Percentiles rank a stretch among this genome's conserved stretches.
Evolutionary conservation across 805 yeast species (phyloP).

Genomic region (Candida glaebosa): DNA sequence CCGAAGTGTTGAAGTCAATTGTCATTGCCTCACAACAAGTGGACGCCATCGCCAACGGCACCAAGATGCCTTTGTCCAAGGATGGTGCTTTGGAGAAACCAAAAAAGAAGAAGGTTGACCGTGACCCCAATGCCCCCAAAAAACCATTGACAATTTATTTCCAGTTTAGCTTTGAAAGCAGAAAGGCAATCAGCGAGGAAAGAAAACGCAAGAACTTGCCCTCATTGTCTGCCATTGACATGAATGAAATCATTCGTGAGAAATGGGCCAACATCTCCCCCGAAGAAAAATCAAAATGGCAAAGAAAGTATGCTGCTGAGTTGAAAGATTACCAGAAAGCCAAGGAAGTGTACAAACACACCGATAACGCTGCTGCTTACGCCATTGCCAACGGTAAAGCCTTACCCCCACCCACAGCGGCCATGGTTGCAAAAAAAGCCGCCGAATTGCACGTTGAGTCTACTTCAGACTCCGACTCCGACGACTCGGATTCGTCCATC

Average conservation of each 20-base stretch:
- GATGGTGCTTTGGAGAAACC: conserved; percentile 29
- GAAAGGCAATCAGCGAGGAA: conserved; percentile 68
- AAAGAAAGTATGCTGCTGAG: conserved; percentile 51
- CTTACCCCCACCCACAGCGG: conserved; percentile 5
- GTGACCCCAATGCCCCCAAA: conserved; percentile 93
- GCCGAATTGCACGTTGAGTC: conserved; percentile 5
- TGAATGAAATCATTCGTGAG: conserved; percentile 74
- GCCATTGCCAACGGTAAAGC: conserved; percentile 3
- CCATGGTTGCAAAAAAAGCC: conserved; percentile 8
- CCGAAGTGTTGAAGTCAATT: conserved; percentile 34
- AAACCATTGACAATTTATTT: conserved; percentile 89
- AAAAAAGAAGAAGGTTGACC: conserved; percentile 49
- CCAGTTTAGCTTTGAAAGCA: conserved; percentile 66
- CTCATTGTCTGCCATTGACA: conserved; percentile 68
- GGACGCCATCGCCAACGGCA: conserved; percentile 11
- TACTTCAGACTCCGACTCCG: conserved; percentile 2
- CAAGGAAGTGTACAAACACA: conserved; percentile 32
- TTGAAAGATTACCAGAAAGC: conserved; percentile 33
- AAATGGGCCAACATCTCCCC: conserved; percentile 74
- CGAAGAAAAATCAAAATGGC: conserved; percentile 69
- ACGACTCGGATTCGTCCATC: conserved; percentile 2
- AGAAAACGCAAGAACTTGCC: conserved; percentile 55
- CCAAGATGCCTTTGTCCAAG: conserved; percentile 10
- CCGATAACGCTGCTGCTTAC: conserved; percentile 18
- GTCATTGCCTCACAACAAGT: conserved; percentile 19